phyloP scores from a whole-genome alignment of 2,329 filamentous ascomycete species.

The Colletotrichum orchidophilum region DNA sequence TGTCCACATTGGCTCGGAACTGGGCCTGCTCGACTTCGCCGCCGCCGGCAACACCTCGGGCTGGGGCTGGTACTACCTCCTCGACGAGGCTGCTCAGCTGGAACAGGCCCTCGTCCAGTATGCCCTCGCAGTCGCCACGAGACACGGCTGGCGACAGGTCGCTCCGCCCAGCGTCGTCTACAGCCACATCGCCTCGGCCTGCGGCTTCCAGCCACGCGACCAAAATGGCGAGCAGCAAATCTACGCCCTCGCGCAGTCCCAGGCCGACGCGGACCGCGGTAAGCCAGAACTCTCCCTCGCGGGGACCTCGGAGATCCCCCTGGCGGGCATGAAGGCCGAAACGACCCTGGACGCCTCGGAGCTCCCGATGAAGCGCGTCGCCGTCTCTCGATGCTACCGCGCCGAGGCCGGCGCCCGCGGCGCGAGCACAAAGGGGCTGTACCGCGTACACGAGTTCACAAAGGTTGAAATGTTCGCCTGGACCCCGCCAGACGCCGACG shows the following conservation, averaged over 20 bases:
- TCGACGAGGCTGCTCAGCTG: slow-evolving; percentile 91
- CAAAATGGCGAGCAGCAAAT: slow-evolving; percentile 91
- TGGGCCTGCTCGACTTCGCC: slow-evolving; percentile 92
- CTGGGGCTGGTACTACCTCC: slow-evolving; percentile 98
- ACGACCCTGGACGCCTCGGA: slow-evolving; percentile 70
- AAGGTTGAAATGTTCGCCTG: slow-evolving; percentile 99
- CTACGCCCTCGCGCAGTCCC: slow-evolving; percentile 77
- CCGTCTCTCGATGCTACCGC: slow-evolving; percentile 90
- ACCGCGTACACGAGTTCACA: slow-evolving; percentile 97
- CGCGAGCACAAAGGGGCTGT: slow-evolving; percentile 91
- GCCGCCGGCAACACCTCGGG: slow-evolving; percentile 83
- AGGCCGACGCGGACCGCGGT: slow-evolving; percentile 66
- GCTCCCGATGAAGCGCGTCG: slow-evolving; percentile 82
- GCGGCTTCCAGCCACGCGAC: slow-evolving; percentile 94
- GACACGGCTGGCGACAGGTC: slow-evolving; percentile 81
- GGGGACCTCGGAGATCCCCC: slow-evolving; percentile 92
- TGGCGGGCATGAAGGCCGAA: slow-evolving; percentile 89
- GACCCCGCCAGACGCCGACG: slow-evolving; percentile 68
- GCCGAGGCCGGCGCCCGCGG: slow-evolving; percentile 93
- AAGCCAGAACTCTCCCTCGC: slow-evolving; percentile 80
- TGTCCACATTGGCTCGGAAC: slow-evolving; percentile 83
- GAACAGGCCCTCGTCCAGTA: slow-evolving; percentile 94
- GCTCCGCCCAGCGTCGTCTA: slow-evolving; percentile 92
- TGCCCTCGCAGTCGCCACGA: slow-evolving; percentile 77
- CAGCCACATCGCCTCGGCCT: slow-evolving; percentile 87